These are phyloP conservation scores for Phascolomyces articulosus DNA, from an alignment of 371 early-diverging fungal genomes.

Conservation along the genomic window DNA sequence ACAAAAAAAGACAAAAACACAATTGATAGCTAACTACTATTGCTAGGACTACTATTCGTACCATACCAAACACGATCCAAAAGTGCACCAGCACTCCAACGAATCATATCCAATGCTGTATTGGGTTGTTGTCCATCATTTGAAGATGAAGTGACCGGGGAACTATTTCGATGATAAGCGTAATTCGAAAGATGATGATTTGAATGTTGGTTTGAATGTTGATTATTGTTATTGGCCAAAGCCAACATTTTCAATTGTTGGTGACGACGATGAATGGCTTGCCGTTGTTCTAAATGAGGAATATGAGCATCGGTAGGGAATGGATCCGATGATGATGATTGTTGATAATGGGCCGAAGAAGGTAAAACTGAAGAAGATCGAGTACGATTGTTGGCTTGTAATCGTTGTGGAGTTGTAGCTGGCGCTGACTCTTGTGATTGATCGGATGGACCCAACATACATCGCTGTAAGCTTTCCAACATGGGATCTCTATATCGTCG, in stretches of 20 bases:
- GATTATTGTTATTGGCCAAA: background rate
- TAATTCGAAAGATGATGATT: no score
- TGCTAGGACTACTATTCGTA: background rate
- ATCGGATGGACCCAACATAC: slow-evolving; percentile 18
- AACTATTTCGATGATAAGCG: background rate
- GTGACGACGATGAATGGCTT: slow-evolving; percentile 22
- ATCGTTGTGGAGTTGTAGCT: slow-evolving; percentile 4
- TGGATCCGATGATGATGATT: background rate
- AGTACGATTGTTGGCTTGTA: slow-evolving; percentile 10
- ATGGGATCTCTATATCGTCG: slow-evolving; percentile 44
- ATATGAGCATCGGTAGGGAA: background rate
- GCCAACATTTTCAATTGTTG: slow-evolving; percentile 16
- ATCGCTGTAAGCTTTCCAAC: slow-evolving; percentile 36
- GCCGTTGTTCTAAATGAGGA: slow-evolving; percentile 24
- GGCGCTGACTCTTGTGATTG: slow-evolving; percentile 10
- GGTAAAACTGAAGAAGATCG: slow-evolving; percentile 20
- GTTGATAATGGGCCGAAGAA: background rate
- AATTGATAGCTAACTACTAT: no score
- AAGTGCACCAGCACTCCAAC: slow-evolving; percentile 29
- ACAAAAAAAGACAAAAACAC: background rate
- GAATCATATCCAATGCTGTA: slow-evolving; percentile 15
- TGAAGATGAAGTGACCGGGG: background rate
- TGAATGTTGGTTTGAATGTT: background rate
- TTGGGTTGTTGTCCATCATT: slow-evolving; percentile 1
- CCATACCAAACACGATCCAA: slow-evolving; percentile 26